Base-by-base conservation (phyloP, 2,329 filamentous ascomycete genomes). In the Pseudophaeomoniella oleicola region DNA sequence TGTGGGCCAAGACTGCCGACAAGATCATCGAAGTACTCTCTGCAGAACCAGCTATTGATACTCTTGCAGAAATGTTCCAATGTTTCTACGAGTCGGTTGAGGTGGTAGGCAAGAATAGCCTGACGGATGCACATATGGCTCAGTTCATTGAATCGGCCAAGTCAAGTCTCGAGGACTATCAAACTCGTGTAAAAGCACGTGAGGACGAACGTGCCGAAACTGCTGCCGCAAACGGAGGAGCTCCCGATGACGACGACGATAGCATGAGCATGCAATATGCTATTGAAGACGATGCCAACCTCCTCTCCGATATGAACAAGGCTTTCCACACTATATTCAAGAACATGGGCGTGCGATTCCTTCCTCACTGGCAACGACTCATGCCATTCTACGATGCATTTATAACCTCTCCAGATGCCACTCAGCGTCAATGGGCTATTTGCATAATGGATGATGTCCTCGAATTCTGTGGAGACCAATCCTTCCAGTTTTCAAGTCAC, bases 261-360 rank as follows among this genome's bases (percentile, higher is more conserved):
- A 79, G 79, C 12, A 82, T 94, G 48, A 88, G 94, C 36, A 74
- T 79, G 32, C 69, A 92, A 19, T 81, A 92, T 49, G 90, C 88
- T 10, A 87, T 98, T 34, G 90, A 98, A 57, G 90, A 98, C 48
- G 90, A 98, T 54, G 88, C 96, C 60, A 94, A 86, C 15, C 70
- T 98, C 13, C 71, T 98, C 31, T 94, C 87, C 2, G 90, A 98
- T 54, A 98, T 98, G 90, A 98, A 98, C 74, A 98, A 98, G 68
- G 88, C 90, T 1, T 98, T 93, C 72, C 90, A 98, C 61, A 88
- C 86, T 42, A 85, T 98, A 46, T 98, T 98, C 71, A 96, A 96
- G 68, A 87, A 94, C 63, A 86, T 94, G 55, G 83, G 84, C 16
- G 69, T 76, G 6, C 66, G 71, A 9, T 98, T 98, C 68, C 69